These are phyloP conservation scores for Aspergillus fructus DNA, from an alignment of 2,329 filamentous ascomycete genomes.

Conservation along the genomic window DNA sequence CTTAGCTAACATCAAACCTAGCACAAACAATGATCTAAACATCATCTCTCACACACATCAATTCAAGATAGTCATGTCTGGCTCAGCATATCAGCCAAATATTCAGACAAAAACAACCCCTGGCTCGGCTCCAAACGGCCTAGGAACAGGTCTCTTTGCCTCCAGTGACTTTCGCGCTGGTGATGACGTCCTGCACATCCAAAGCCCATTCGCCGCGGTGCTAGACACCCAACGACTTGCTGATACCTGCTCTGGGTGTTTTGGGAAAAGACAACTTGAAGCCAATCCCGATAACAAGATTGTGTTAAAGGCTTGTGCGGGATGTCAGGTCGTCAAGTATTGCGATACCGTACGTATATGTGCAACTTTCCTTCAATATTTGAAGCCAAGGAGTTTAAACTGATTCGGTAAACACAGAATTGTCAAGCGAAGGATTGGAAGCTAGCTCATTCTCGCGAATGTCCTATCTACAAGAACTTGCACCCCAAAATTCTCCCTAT, in stretches of 20 bases:
- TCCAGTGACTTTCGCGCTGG: conserved; percentile 48
- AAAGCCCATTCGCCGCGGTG: conserved; percentile 55
- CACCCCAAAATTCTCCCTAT: conserved; percentile 52
- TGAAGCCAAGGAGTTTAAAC: not conserved
- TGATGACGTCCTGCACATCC: conserved; percentile 49
- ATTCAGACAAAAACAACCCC: conserved; percentile 24
- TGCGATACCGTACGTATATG: conserved; percentile 54
- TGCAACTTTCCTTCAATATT: not conserved
- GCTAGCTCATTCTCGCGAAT: conserved; percentile 60
- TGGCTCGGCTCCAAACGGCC: conserved; percentile 24
- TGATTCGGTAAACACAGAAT: conserved; percentile 34
- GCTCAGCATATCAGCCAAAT: not conserved
- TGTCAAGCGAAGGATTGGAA: conserved; percentile 63
- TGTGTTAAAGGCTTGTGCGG: conserved; percentile 55
- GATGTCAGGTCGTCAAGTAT: conserved; percentile 59
- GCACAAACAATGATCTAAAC: not conserved
- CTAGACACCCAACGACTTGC: conserved; percentile 53
- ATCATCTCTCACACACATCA: not conserved
- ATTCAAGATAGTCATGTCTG: not conserved
- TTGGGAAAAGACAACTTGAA: conserved; percentile 37
- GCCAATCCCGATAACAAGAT: conserved; percentile 9
- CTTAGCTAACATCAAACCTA: no score
- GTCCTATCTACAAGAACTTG: conserved; percentile 51
- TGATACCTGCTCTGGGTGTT: conserved; percentile 60
- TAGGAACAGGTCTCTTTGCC: conserved; percentile 58